A percentile compares a stretch with the other conserved stretches of the same genome.
Evolutionary conservation across 73 alveolate species (phyloP).

Genomic region (Paramecium octaurelia): DNA sequence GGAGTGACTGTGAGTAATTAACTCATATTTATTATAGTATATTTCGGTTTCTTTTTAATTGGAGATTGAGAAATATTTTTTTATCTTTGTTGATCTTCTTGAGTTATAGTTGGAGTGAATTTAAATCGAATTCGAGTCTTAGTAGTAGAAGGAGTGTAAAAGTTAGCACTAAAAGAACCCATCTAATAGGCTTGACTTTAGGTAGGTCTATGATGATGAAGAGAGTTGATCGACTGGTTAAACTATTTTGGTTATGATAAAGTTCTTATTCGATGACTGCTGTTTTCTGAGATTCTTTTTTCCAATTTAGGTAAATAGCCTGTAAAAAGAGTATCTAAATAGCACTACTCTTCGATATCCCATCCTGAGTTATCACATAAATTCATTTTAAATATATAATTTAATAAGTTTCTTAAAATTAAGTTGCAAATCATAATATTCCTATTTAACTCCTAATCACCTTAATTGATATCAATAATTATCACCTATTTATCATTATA

Average conservation of each 20-base stretch:
- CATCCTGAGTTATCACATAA: conserved; percentile 17
- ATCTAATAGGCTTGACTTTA: not conserved
- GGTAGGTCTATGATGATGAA: not conserved
- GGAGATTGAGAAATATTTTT: conserved; percentile 1
- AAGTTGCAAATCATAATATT: not conserved
- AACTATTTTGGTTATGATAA: not conserved
- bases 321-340: not conserved
- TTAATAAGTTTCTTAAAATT: not conserved
- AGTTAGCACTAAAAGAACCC: not conserved
- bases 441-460: not conserved
- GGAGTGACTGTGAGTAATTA: not conserved
- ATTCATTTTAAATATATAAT: not conserved
- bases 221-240: not conserved
- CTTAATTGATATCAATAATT: not conserved
- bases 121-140: not conserved
- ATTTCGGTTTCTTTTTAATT: conserved; percentile 1
- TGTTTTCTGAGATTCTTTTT: not conserved
- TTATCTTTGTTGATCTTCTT: not conserved
- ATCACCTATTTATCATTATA: not conserved
- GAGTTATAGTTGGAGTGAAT: not conserved
- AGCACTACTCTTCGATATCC: not conserved
- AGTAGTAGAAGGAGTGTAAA: not conserved
- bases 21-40: not conserved
- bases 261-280: conserved; percentile 26
- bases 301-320: not conserved